phyloP scores from a whole-genome alignment of 805 yeast genomes.

The Wickerhamiella parazyma region DNA sequence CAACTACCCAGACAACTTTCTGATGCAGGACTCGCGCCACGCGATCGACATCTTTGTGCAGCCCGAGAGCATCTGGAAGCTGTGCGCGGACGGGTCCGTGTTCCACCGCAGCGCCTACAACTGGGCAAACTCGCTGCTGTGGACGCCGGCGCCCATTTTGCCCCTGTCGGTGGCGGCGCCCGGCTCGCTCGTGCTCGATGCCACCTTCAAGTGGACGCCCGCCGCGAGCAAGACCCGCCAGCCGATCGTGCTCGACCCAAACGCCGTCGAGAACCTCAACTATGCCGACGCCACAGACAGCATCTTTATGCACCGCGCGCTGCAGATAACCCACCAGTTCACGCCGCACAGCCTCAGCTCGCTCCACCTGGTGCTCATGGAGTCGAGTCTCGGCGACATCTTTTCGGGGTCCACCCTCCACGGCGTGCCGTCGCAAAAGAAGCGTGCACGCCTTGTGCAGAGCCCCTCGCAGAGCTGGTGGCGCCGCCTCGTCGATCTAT shows the following conservation, averaged over 20 bases:
- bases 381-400: conserved; percentile 3
- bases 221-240: conserved; percentile 1
- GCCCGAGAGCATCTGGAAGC: conserved; percentile 7
- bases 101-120: conserved; percentile 7
- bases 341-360: conserved; percentile 3
- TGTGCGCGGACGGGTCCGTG: conserved; percentile 2
- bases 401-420: conserved; percentile 3
- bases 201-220: conserved; percentile 4
- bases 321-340: conserved; percentile 8
- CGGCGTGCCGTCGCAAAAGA: not conserved
- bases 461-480: not conserved
- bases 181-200: conserved; percentile 5
- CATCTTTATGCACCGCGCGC: conserved; percentile 7
- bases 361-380: conserved; percentile 5
- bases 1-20: conserved; percentile 2
- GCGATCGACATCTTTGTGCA: conserved; percentile 4
- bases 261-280: conserved; percentile 4
- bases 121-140: conserved; percentile 8
- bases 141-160: conserved; percentile 3
- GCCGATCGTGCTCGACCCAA: conserved; percentile 6
- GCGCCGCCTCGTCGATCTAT: not conserved
- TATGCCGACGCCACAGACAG: not conserved
- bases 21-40: conserved; percentile 2
- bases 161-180: conserved; percentile 3
- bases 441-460: not conserved